Evolutionary conservation across 805 yeast species (phyloP).

Genomic region (Ogataea pini): DNA sequence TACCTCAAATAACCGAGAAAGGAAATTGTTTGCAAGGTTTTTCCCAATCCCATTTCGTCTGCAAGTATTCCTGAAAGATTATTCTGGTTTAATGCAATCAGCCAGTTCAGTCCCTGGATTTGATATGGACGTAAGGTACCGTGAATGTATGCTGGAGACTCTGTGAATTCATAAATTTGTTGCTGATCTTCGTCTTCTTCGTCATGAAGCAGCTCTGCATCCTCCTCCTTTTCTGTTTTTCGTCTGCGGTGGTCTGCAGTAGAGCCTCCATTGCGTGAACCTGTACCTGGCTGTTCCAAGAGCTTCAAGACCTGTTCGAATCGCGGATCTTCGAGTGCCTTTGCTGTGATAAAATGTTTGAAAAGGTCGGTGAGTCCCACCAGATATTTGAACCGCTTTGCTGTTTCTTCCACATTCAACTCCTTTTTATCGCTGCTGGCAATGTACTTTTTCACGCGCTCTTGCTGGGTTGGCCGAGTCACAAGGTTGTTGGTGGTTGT

Average conservation of each 20-base stretch:
- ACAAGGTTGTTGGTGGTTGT: neutral
- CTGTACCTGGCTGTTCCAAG: slow-evolving; percentile 24
- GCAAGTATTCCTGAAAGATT: slow-evolving; percentile 75
- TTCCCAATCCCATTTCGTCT: slow-evolving; percentile 86
- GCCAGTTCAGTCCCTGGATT: slow-evolving; percentile 80
- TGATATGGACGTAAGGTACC: slow-evolving; percentile 74
- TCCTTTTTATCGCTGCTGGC: slow-evolving; percentile 34
- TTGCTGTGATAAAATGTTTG: slow-evolving; percentile 65
- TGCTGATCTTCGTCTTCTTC: slow-evolving; percentile 44
- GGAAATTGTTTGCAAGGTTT: slow-evolving; percentile 77
- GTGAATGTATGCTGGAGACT: slow-evolving; percentile 52
- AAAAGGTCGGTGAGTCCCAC: slow-evolving; percentile 66
- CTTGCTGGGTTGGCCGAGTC: slow-evolving; percentile 10
- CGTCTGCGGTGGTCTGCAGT: slow-evolving; percentile 51
- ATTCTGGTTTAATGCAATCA: slow-evolving; percentile 65
- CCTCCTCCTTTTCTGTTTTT: slow-evolving; percentile 77
- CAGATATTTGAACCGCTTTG: slow-evolving; percentile 65
- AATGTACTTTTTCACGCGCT: slow-evolving; percentile 30
- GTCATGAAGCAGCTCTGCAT: slow-evolving; percentile 69
- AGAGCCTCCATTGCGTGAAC: neutral
- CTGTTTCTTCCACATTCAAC: slow-evolving; percentile 59
- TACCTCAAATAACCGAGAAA: slow-evolving; percentile 72
- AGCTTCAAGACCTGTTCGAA: slow-evolving; percentile 53
- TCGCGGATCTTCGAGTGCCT: slow-evolving; percentile 60
- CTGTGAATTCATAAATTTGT: slow-evolving; percentile 48